Base-by-base conservation (phyloP, 2,329 filamentous ascomycete species). In the Cytospora paraplurivora region DNA sequence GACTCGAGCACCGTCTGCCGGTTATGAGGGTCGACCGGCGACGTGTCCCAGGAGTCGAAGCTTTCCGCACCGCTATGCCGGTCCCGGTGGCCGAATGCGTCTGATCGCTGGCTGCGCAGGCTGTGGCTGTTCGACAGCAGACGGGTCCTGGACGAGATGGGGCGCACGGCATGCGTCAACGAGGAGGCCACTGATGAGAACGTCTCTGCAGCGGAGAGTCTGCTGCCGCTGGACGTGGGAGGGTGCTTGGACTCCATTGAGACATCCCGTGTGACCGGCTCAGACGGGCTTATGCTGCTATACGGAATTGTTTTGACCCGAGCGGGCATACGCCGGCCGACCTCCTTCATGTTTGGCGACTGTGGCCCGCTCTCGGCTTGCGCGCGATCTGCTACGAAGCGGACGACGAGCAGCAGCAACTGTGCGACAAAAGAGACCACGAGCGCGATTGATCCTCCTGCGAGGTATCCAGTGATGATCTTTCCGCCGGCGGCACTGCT, bases 1-100 rank as follows among this genome's bases (percentile, higher is more conserved):
- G 79, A 75, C 59, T 82, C 83, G 58, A 85, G 71, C 1, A 87
- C 82, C 2, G 82, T 81, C 68, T 88, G 84, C 34, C 85, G 82
- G 68, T 82, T 84, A 67, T 88, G 84, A 3, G 83, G 76, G 68
- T 89, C 88, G 2, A 91, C 86, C 0, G 81, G 79, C 0, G 88
- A 90, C 0, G 88, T 91, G 70, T 92, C 89, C 90, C 90, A 92
- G 2, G 83, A 87, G 69, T 92, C 89, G 69, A 92, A 92, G 1
- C 85, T 84, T 66, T 90, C 87, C n/a, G 84, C 82, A 15, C 72
- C 70, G 41, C 76, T 44, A 27, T 83, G 77, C 32, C 76, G 76
- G 27, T 67, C 59, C 10, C 67, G 67, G 27, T 68, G 66, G 65
- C 69, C 21, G 8, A 47, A n/a, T 70, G 50, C 54, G 62, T 21